A percentile compares a stretch with the other conserved stretches of the same genome.
Evolutionary conservation across 176 grass and related monocot species (phyloP).

Genomic region (Luzula sylvatica): DNA sequence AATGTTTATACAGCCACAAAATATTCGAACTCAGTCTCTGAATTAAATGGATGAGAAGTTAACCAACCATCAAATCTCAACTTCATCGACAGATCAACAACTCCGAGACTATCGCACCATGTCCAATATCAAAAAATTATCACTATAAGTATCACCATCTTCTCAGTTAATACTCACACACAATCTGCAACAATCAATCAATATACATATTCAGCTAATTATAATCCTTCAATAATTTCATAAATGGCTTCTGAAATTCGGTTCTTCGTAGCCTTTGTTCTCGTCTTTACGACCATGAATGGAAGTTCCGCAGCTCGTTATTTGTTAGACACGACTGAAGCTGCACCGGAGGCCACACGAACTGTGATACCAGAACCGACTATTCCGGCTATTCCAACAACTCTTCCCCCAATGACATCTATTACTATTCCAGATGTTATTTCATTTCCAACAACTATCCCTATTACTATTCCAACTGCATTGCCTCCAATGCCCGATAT

Average conservation of each 20-base stretch:
- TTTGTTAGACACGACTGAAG: neutral
- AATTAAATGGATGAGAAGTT: too few species aligned
- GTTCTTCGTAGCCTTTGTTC: constrained; percentile 3
- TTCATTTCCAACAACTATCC: constrained; percentile 27
- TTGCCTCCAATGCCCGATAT: constrained; percentile 31
- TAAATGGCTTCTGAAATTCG: constrained; percentile 15
- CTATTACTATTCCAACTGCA: constrained; percentile 25
- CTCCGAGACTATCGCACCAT: neutral
- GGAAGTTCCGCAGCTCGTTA: neutral
- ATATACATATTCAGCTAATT: neutral
- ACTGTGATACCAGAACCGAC: neutral
- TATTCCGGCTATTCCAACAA: constrained; percentile 33
- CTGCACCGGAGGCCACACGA: neutral
- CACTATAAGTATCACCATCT: constrained; percentile 18
- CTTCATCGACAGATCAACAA: neutral
- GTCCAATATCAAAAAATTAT: neutral
- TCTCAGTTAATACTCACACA: neutral
- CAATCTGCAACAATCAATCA: neutral
- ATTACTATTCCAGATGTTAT: constrained; percentile 35
- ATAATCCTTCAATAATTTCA: neutral
- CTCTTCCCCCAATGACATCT: constrained; percentile 28
- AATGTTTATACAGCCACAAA: too few species aligned
- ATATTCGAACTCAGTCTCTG: too few species aligned
- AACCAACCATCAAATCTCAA: too few species aligned
- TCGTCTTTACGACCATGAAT: neutral